phyloP scores from a whole-genome alignment of 768 basidiomycete species.

The Kwoniella newhampshirensis region DNA sequence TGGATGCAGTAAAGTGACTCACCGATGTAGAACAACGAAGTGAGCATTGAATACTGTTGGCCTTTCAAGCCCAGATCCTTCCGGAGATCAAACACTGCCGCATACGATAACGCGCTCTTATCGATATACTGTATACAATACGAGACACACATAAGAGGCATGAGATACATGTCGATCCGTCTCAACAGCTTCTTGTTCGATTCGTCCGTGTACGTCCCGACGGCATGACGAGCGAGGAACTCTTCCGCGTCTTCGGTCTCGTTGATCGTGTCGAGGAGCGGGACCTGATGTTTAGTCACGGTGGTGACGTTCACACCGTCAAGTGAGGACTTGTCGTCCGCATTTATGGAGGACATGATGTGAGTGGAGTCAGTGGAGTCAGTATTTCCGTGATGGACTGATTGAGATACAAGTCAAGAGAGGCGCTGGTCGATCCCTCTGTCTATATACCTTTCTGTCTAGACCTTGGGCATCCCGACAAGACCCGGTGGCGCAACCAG shows the following conservation, averaged over 20 bases:
- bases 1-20: not conserved
- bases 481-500: too few species aligned
- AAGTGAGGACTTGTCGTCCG: slow-evolving; percentile 4
- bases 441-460: too few species aligned
- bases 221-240: slow-evolving; percentile 1
- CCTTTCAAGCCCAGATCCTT: slow-evolving; percentile 4
- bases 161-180: slow-evolving; percentile 10
- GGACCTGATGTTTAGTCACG: not conserved
- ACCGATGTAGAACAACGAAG: slow-evolving; percentile 13
- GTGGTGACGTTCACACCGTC: not conserved
- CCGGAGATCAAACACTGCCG: slow-evolving; percentile 7
- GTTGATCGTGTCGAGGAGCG: not conserved
- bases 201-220: slow-evolving; percentile 9
- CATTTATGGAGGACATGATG: too few species aligned
- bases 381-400: too few species aligned
- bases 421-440: too few species aligned
- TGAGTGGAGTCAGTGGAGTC: too few species aligned
- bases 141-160: slow-evolving; percentile 14
- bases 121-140: slow-evolving; percentile 13
- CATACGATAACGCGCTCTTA: slow-evolving; percentile 6
- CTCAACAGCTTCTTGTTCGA: slow-evolving; percentile 6
- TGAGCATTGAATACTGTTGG: slow-evolving; percentile 8
- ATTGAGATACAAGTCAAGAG: too few species aligned
- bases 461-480: too few species aligned
- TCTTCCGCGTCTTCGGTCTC: slow-evolving; percentile 7